A percentile compares a stretch with the other conserved stretches of the same genome.
Conservation (phyloP, 2,329 filamentous ascomycete genomes). For the Ophiostoma piceae region DNA sequence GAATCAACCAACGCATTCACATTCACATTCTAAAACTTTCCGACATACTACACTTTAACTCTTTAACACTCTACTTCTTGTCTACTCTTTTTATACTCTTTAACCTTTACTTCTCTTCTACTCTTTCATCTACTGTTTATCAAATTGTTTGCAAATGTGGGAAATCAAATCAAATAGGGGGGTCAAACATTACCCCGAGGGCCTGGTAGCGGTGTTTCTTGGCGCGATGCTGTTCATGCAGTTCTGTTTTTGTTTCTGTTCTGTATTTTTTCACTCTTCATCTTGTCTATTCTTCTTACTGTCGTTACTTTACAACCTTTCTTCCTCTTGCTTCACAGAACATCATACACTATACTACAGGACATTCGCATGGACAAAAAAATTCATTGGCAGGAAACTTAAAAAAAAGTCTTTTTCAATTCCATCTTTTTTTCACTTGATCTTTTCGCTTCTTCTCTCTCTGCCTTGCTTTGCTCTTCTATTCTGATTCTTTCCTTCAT, state of each 20-base stretch:
- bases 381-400: slow-evolving; percentile 20
- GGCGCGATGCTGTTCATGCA: slow-evolving; percentile 20
- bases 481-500: background rate
- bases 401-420: slow-evolving; percentile 22
- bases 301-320: background rate
- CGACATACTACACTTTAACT: slow-evolving; percentile 3
- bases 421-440: slow-evolving; percentile 5
- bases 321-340: background rate
- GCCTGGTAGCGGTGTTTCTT: slow-evolving; percentile 27
- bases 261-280: background rate
- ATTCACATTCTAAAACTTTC: background rate
- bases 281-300: slow-evolving; percentile 10
- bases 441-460: background rate
- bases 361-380: slow-evolving; percentile 21
- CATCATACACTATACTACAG: slow-evolving; percentile 19
- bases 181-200: slow-evolving; percentile 29
- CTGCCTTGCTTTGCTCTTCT: background rate
- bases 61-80: slow-evolving; percentile 27
- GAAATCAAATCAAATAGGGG: slow-evolving; percentile 28
- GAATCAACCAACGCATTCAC: slow-evolving; percentile 31
- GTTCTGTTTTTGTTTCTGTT: slow-evolving; percentile 4
- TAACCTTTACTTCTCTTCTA: slow-evolving; percentile 3
- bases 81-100: slow-evolving; percentile 9
- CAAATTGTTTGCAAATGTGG: slow-evolving; percentile 31
- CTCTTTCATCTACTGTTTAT: background rate